Evolutionary conservation across 805 yeast species (phyloP), one percentile per base, ranked within the genome.

Genomic region (Teunomyces gatunensis): DNA sequence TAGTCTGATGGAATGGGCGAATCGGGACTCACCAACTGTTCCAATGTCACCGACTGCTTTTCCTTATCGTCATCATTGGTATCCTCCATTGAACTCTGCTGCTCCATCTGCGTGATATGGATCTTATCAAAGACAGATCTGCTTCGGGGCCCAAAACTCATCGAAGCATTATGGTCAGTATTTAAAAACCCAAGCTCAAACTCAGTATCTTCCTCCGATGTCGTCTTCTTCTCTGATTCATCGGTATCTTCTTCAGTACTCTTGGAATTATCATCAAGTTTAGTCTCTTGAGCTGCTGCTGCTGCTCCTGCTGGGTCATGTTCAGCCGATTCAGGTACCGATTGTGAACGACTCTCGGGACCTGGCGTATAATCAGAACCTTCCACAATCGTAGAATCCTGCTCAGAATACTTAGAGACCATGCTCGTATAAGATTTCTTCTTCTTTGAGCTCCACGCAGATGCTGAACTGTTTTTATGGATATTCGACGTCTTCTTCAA

Each of bases 1-100:
- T 69, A 65, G 49, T 79, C 83, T 11, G 78, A 69, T 4, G 89
- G 83, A 11, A 80, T 73, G 2, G 80, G 76, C 0, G 85, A 70
- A 45, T 74, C 69, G 2, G 84, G 79, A 0, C 82, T 74, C 0
- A 84, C 79, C 47, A 84, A 58, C 40, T 75, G 78, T 54, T 81
- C 87, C 39, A 85, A 65, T 1, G 86, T 80, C 6, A 83, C 44
- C 11, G 47, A 27, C 0, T 49, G 44, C 18, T 48, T 47, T 9
- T 52, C 53, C 11, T 59, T 54, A 6, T 59, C 61, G 15, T 41
- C 54, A 2, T 56, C 63, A 5, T 54, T 58, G 11, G 50, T 61
- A n/a, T 59, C 56, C 11, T 55, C 55, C 25, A 17, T 20, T 12
- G 43, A 40, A n/a, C 34, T 40, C 25, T 40, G 43, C 12, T 18